Evolutionary conservation across 306 rosid genomes (phyloP), one percentile per base, ranked within the genome.

Genomic region (Cucurbita moschata): DNA sequence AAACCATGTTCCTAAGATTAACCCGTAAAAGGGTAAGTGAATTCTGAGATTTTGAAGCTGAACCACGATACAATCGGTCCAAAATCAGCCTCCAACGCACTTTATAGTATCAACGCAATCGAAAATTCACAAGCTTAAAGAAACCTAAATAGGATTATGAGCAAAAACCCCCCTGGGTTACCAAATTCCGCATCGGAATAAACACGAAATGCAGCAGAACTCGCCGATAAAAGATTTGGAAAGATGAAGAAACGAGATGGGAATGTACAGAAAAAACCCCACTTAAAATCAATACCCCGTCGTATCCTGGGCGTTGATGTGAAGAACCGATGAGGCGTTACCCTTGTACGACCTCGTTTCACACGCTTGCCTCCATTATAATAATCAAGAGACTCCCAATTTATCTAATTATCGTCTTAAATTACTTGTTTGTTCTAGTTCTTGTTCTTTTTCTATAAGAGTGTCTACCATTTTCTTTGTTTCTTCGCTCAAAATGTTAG

Each of bases 1-100:
- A 89, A 79, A 80, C 88, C 99, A 91, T 89, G 62, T 52, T 70
- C 5, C 6, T 9, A 9, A 46, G 57, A 53, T 55, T 6, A 64
- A 58, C 64, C 58, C 43, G 77, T 57, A 73, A 54, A 68, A 50
- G 7, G 77, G 57, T 53, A 18, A 39, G 5, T 19, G 10, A 43
- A 69, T 56, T 54, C 70, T 18, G 60, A 18, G n/a, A 63, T 11
- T 60, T 75, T 55, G 66, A 71, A 77, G 74, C 80, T 58, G 52
- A 79, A 77, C 80, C 47, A 73, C 46, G 47, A 70, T 49, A 2
- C 40, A 51, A 50, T 30, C 46, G 51, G 46, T 50, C 26, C 19
- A 50, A 70, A 69, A 70, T 30, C 74, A 50, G 60, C 42, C 42
- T 50, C 35, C 46, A 0, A 70, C 3, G 50, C 13, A 26, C 9